Conservation (phyloP, 2,329 filamentous ascomycete species). For the Microdochium paspali region DNA sequence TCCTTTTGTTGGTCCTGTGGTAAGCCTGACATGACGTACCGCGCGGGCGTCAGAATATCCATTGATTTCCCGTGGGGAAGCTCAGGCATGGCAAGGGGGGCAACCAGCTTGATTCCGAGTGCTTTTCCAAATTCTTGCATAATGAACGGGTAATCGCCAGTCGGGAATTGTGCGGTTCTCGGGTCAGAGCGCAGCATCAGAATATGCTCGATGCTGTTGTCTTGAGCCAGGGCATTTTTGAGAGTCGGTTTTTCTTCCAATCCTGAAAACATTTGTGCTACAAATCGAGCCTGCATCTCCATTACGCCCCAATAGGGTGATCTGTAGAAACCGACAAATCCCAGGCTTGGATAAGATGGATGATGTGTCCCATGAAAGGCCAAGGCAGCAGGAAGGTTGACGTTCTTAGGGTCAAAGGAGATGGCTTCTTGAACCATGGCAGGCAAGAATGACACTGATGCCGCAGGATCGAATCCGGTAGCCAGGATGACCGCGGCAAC, state of each 20-base stretch:
- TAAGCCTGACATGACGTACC: constrained; percentile 34
- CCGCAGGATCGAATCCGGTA: constrained; percentile 62
- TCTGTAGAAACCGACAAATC: constrained; percentile 77
- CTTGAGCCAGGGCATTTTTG: constrained; percentile 28
- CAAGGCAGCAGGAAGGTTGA: constrained; percentile 54
- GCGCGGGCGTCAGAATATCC: constrained; percentile 46
- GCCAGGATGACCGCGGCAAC: constrained; percentile 63
- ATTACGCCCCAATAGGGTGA: constrained; percentile 81
- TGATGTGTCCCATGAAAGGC: constrained; percentile 59
- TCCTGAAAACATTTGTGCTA: constrained; percentile 50
- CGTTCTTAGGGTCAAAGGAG: constrained; percentile 42
- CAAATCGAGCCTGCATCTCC: constrained; percentile 72
- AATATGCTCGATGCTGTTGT: constrained; percentile 35
- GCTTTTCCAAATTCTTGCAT: constrained; percentile 61
- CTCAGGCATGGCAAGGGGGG: constrained; percentile 23
- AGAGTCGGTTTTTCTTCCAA: constrained; percentile 17
- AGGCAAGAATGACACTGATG: constrained; percentile 57
- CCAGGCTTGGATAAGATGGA: constrained; percentile 51
- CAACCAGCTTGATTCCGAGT: constrained; percentile 38
- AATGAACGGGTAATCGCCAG: constrained; percentile 71
- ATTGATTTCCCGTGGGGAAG: constrained; percentile 33
- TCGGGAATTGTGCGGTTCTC: constrained; percentile 62
- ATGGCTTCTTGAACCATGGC: constrained; percentile 44
- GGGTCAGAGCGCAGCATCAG: constrained; percentile 40
- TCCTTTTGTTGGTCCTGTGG: constrained; percentile 26